Evolutionary conservation across 2,329 filamentous ascomycete species (phyloP), one percentile per base, ranked within the genome.

Genomic region (Hymenotorrendiella dingleyae): DNA sequence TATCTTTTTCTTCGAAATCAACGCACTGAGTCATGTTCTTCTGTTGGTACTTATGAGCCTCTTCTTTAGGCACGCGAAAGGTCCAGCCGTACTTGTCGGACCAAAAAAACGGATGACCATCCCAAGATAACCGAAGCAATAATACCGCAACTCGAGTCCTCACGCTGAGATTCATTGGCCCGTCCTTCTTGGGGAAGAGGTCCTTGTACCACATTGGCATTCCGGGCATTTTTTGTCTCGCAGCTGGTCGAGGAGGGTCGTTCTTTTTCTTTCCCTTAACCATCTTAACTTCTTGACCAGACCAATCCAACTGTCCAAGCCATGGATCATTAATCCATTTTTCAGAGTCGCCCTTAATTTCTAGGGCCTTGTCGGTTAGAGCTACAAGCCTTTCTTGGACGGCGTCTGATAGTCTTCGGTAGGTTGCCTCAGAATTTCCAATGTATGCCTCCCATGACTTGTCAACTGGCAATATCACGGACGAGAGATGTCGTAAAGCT

Each of bases 171-270:
- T 72, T 82, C 44, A 96, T 93, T 33, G 76, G 76, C 0, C 74
- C 68, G 45, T 80, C 76, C 19, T 67, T 82, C 43, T 80, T 88
- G 1, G 74, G 55, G 55, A 94, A 95, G 1, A 98, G 70, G 61
- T 89, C 88, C 59, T 93, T 96, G 67, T 95, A 98, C 93, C 93
- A 98, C 52, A 85, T 76, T 0, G 93, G 93, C 84, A 86, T 93
- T 11, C 93, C 93, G 0, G 91, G 90, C 67, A 84, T 88, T 71
- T 97, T 98, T 62, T 98, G 93, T 34, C 85, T 74, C 9, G 82
- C 82, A 6, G 82, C 84, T 22, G 84, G 88, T 33, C 88, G 73
- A 2, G 85, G 84, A 9, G 84, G 81, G 43, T 94, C 87, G 8
- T 69, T 72, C 63, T 95, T 96, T 65, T 85, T 90, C 68, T 93